Evolutionary conservation across 2,329 filamentous ascomycete genomes (phyloP).

Genomic region (Ceratocystis lukuohia): DNA sequence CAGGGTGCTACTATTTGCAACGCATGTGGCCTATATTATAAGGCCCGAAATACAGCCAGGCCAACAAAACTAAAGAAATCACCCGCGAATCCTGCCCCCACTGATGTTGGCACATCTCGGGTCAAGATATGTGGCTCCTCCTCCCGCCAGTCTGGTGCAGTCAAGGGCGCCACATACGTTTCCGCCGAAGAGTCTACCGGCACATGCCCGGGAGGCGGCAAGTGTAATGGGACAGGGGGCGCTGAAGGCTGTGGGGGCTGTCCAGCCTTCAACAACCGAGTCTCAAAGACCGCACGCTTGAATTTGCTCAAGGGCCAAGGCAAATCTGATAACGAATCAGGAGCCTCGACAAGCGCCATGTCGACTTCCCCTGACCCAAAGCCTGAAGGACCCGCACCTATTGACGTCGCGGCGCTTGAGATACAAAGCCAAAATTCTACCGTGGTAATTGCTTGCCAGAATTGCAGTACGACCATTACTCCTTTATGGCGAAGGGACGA

Average conservation of each 20-base stretch:
- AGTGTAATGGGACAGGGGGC: slow-evolving; percentile 91
- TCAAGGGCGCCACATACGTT: slow-evolving; percentile 54
- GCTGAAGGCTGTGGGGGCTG: slow-evolving; percentile 92
- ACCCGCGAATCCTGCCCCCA: slow-evolving; percentile 33
- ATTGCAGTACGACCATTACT: slow-evolving; percentile 92
- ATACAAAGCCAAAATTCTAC: slow-evolving; percentile 37
- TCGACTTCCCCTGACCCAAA: slow-evolving; percentile 5
- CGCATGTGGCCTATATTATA: slow-evolving; percentile 87
- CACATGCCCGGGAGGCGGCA: slow-evolving; percentile 89
- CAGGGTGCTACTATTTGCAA: slow-evolving; percentile 94
- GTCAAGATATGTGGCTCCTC: slow-evolving; percentile 26
- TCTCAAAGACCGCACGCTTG: slow-evolving; percentile 73
- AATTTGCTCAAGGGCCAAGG: slow-evolving; percentile 39
- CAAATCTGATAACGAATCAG: slow-evolving; percentile 22
- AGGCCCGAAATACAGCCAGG: slow-evolving; percentile 80
- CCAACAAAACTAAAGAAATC: slow-evolving; percentile 83
- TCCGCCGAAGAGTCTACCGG: slow-evolving; percentile 62
- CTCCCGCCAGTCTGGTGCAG: slow-evolving; percentile 31
- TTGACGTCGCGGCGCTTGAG: slow-evolving; percentile 33
- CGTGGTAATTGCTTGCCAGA: slow-evolving; percentile 81
- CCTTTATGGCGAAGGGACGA: slow-evolving; percentile 92
- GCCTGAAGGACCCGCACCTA: slow-evolving; percentile 20
- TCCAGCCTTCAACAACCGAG: slow-evolving; percentile 91
- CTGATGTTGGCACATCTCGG: slow-evolving; percentile 32
- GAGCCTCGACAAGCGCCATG: slow-evolving; percentile 22